A percentile compares a stretch with the other conserved stretches of the same genome.
phyloP scores from a whole-genome alignment of 2,329 filamentous ascomycete genomes.

The Ophiostoma sp. region DNA sequence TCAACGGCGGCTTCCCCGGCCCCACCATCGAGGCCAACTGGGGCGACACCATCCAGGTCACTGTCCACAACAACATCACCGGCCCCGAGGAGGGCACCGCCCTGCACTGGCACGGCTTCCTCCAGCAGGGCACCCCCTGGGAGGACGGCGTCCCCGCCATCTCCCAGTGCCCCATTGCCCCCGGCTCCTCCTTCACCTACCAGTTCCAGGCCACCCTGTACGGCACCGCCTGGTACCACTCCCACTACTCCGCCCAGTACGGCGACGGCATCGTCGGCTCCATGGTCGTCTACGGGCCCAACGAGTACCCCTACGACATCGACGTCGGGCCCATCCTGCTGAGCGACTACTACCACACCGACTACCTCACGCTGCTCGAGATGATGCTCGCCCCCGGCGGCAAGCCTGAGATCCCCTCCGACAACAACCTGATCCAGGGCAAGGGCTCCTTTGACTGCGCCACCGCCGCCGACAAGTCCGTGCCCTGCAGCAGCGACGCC shows the following conservation, averaged over 20 bases:
- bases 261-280: slow-evolving; percentile 48
- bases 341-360: slow-evolving; percentile 47
- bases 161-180: slow-evolving; percentile 41
- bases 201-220: slow-evolving; percentile 38
- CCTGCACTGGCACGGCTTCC: slow-evolving; percentile 48
- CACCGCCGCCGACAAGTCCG: slow-evolving; percentile 32
- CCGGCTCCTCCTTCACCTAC: slow-evolving; percentile 36
- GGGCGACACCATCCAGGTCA: slow-evolving; percentile 47
- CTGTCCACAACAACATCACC: slow-evolving; percentile 60
- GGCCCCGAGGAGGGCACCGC: slow-evolving; percentile 41
- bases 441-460: slow-evolving; percentile 54
- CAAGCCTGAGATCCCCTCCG: slow-evolving; percentile 35
- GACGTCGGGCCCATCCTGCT: slow-evolving; percentile 42
- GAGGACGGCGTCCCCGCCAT: slow-evolving; percentile 45
- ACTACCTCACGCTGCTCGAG: slow-evolving; percentile 47
- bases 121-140: slow-evolving; percentile 41
- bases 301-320: slow-evolving; percentile 47
- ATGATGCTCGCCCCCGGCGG: slow-evolving; percentile 37
- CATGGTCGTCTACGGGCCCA: slow-evolving; percentile 48
- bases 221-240: slow-evolving; percentile 43
- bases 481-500: slow-evolving; percentile 43
- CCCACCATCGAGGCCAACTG: slow-evolving; percentile 35
- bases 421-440: slow-evolving; percentile 60
- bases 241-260: slow-evolving; percentile 48
- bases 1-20: slow-evolving; percentile 35